These are phyloP conservation scores for Tolypocladium album DNA, from an alignment of 2,329 filamentous ascomycete species.

Conservation along the genomic window DNA sequence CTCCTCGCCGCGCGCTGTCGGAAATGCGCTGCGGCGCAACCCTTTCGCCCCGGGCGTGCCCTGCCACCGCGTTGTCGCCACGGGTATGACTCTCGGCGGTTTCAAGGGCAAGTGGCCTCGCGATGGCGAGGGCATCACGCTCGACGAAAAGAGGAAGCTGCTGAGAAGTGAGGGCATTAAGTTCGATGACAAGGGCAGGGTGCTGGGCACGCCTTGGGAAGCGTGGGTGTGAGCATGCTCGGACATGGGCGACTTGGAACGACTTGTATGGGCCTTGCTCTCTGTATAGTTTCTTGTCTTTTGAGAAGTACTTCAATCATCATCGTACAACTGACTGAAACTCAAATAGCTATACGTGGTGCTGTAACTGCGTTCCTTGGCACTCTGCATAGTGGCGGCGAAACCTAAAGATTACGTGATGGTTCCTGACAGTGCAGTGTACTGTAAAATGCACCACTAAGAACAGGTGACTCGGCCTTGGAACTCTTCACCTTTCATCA, in stretches of 20 bases:
- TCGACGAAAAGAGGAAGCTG: conserved; percentile 53
- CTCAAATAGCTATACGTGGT: too few relatives aligned
- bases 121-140: conserved; percentile 49
- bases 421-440: too few relatives aligned
- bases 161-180: conserved; percentile 53
- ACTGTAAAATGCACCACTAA: too few relatives aligned
- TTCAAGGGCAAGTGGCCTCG: conserved; percentile 59
- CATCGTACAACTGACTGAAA: neutral
- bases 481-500: neutral
- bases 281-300: neutral
- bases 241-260: neutral
- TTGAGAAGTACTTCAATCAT: neutral
- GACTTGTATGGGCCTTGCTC: neutral
- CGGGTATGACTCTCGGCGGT: conserved; percentile 58
- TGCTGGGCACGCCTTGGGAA: conserved; percentile 46
- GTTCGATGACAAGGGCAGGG: conserved; percentile 48
- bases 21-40: conserved; percentile 66
- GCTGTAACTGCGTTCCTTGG: too few relatives aligned
- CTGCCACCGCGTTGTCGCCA: conserved; percentile 71
- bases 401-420: too few relatives aligned
- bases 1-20: conserved; percentile 67
- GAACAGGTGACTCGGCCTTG: neutral
- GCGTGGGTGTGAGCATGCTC: conserved; percentile 21
- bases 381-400: too few relatives aligned
- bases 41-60: conserved; percentile 76